These are phyloP conservation scores for Beauveria rudraprayagi DNA, from an alignment of 2,329 filamentous ascomycete species.

Conservation along the genomic window DNA sequence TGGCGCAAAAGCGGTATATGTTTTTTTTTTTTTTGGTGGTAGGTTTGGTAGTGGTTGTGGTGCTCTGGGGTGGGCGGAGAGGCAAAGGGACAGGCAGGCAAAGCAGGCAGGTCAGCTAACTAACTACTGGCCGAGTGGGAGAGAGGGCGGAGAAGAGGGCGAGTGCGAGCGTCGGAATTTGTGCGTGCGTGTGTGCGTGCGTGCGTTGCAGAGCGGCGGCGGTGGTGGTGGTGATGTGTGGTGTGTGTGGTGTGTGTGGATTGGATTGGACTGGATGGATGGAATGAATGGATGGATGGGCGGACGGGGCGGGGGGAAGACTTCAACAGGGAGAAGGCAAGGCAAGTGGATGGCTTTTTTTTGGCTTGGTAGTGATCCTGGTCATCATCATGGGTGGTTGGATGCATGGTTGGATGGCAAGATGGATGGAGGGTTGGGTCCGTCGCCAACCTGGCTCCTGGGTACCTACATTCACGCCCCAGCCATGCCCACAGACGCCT, in stretches of 20 bases:
- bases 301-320: neutral
- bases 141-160: too few species aligned
- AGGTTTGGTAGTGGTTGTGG: neutral
- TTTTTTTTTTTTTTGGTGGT: neutral
- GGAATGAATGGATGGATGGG: neutral
- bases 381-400: neutral
- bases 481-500: too few species aligned
- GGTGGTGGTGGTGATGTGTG: neutral
- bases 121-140: too few species aligned
- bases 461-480: too few species aligned
- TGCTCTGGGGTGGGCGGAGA: neutral
- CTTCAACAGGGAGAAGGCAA: neutral
- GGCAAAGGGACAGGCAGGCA: too few species aligned
- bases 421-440: neutral
- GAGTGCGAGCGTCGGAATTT: neutral
- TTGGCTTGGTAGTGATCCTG: neutral
- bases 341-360: too few species aligned
- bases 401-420: neutral
- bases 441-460: too few species aligned
- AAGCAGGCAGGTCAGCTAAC: too few species aligned
- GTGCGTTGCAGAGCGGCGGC: neutral
- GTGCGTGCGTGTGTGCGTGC: neutral
- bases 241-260: neutral
- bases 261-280: neutral
- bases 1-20: conserved; percentile 9